Conservation (phyloP, 805 yeast genomes). For the Spathaspora passalidarum region DNA sequence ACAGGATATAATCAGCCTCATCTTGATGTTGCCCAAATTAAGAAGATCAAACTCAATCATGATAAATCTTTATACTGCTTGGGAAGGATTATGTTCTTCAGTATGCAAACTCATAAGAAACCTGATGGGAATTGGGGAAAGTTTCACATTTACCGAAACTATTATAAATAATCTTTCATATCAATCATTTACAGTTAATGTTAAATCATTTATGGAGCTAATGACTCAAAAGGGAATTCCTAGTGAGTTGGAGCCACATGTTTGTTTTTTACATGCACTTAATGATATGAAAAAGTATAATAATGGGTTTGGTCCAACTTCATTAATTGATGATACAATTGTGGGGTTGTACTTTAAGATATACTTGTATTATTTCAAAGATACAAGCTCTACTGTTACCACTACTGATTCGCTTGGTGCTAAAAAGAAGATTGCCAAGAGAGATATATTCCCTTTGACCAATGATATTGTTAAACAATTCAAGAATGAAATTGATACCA, state of each 20-base stretch:
- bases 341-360: constrained; percentile 57
- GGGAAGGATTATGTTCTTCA: constrained; percentile 59
- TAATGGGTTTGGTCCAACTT: constrained; percentile 79
- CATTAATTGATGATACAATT: constrained; percentile 69
- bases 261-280: constrained; percentile 48
- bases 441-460: constrained; percentile 40
- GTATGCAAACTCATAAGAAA: constrained; percentile 52
- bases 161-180: constrained; percentile 45
- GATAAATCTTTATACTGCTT: constrained; percentile 58
- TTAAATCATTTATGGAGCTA: constrained; percentile 27
- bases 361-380: constrained; percentile 24
- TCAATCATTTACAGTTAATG: constrained; percentile 39
- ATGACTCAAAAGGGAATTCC: constrained; percentile 32
- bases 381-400: constrained; percentile 1
- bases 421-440: constrained; percentile 39
- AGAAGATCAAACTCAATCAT: constrained; percentile 76
- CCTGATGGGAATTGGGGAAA: constrained; percentile 39
- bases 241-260: constrained; percentile 31
- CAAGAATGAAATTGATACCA: constrained; percentile 28
- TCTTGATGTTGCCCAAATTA: constrained; percentile 65
- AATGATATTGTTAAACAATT: constrained; percentile 29
- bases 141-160: constrained; percentile 48
- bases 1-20: constrained; percentile 57
- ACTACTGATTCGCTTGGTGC: constrained; percentile 26
- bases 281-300: constrained; percentile 67